Evolutionary conservation across 2,329 filamentous ascomycete genomes (phyloP).

Genomic region (Fusarium haematococcum): DNA sequence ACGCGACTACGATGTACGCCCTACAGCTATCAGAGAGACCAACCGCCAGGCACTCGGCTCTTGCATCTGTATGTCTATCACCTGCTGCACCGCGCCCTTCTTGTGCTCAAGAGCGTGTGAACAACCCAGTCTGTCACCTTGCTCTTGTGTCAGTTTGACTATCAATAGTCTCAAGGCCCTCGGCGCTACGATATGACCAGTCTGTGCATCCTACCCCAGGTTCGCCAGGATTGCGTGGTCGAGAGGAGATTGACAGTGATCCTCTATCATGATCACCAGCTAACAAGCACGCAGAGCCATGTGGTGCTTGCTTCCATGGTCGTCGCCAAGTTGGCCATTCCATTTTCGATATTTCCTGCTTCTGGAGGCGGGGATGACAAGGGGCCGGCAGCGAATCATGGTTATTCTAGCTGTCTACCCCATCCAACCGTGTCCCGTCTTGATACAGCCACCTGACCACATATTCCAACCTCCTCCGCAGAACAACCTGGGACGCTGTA

Average conservation of each 20-base stretch:
- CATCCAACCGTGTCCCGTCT: constrained; percentile 34
- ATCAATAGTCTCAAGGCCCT: constrained; percentile 21
- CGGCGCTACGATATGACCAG: constrained; percentile 24
- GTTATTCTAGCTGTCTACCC: constrained; percentile 27
- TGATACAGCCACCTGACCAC: constrained; percentile 45
- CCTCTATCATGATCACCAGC: constrained; percentile 35
- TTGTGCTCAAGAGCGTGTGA: constrained; percentile 10
- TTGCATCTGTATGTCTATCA: constrained; percentile 4
- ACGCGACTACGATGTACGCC: constrained; percentile 9
- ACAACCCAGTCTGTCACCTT: constrained; percentile 15
- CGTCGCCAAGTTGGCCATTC: constrained; percentile 30
- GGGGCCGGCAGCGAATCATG: constrained; percentile 38
- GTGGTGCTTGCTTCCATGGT: constrained; percentile 30
- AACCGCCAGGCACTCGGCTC: constrained; percentile 22
- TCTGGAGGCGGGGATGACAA: constrained; percentile 29
- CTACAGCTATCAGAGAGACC: constrained; percentile 16
- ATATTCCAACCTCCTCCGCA: constrained; percentile 38
- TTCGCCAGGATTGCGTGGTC: constrained; percentile 21
- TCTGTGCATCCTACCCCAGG: constrained; percentile 34
- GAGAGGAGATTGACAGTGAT: constrained; percentile 22
- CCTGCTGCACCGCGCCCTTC: constrained; percentile 17
- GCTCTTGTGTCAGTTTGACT: constrained; percentile 33
- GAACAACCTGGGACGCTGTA: constrained; percentile 27
- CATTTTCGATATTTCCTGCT: constrained; percentile 36
- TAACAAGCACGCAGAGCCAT: constrained; percentile 27